phyloP scores from a whole-genome alignment of 257 asterid species.

The Gentiana macrophylla region DNA sequence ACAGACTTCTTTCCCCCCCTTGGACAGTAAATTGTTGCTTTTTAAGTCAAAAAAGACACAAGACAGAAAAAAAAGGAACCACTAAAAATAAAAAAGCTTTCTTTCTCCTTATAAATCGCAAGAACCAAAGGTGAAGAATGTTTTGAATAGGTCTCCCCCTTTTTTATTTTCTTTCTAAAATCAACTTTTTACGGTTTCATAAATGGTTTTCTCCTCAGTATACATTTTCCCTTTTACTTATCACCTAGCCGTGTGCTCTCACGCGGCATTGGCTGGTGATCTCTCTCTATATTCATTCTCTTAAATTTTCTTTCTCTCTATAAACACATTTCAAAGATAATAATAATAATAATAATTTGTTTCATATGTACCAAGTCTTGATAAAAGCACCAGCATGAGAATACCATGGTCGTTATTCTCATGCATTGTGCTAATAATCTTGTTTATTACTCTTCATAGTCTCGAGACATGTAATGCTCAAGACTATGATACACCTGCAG shows the following conservation, averaged over 20 bases:
- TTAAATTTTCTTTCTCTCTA: conserved; percentile 1
- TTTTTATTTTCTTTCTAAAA: conserved; percentile 7
- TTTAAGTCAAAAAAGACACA: background rate
- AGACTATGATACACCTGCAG: conserved; percentile 30
- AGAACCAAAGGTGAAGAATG: conserved; percentile 49
- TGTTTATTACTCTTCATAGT: conserved; percentile 2
- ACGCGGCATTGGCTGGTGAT: conserved; percentile 61
- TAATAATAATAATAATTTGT: background rate
- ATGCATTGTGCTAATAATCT: conserved; percentile 19
- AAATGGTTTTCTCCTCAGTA: conserved; percentile 18
- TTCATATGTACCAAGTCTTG: background rate
- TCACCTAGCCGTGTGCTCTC: conserved; percentile 38
- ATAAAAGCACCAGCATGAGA: conserved; percentile 20
- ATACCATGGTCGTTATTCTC: conserved; percentile 27
- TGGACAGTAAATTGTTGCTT: background rate
- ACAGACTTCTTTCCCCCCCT: too few relatives aligned
- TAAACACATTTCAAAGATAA: background rate
- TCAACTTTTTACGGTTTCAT: conserved; percentile 14
- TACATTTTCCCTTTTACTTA: conserved; percentile 9
- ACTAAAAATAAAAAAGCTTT: background rate
- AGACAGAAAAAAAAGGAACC: background rate
- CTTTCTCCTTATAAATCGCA: conserved; percentile 14
- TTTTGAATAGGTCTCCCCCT: conserved; percentile 26
- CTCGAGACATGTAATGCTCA: conserved; percentile 23
- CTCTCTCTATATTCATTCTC: conserved; percentile 4